A percentile compares a stretch with the other conserved stretches of the same genome.
Conservation (phyloP, 345 rosid genomes). For the Pistacia vera region DNA sequence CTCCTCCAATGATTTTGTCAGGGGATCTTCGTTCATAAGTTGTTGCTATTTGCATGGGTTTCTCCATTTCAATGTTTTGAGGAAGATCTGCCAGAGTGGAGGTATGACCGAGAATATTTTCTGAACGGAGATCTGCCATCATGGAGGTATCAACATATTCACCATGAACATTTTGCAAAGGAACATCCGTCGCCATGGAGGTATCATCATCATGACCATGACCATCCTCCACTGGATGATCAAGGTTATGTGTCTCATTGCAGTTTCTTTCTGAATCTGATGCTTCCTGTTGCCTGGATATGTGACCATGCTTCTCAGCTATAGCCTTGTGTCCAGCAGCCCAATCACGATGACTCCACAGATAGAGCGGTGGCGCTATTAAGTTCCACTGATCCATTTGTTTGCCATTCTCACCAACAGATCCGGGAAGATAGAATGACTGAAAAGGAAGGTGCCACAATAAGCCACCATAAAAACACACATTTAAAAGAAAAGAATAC, state of each 20-base stretch:
- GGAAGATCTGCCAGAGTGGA: slow-evolving; percentile 20
- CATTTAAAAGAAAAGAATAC: background rate
- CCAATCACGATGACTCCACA: slow-evolving; percentile 87
- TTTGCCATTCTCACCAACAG: slow-evolving; percentile 65
- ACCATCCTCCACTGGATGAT: slow-evolving; percentile 26
- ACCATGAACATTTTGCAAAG: slow-evolving; percentile 20
- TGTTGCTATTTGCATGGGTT: slow-evolving; percentile 4
- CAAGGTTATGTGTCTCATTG: slow-evolving; percentile 22
- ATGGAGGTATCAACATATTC: slow-evolving; percentile 18
- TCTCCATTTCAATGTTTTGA: slow-evolving; percentile 28
- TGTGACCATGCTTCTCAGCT: slow-evolving; percentile 63
- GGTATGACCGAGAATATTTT: slow-evolving; percentile 17
- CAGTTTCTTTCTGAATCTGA: slow-evolving; percentile 16
- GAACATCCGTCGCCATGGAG: slow-evolving; percentile 20
- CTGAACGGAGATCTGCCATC: slow-evolving; percentile 21
- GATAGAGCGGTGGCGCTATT: slow-evolving; percentile 70
- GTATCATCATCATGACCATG: slow-evolving; percentile 13
- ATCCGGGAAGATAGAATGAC: slow-evolving; percentile 96
- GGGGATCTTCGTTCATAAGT: slow-evolving; percentile 19
- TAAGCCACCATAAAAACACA: slow-evolving; percentile 15
- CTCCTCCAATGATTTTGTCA: slow-evolving; percentile 19
- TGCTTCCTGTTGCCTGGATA: slow-evolving; percentile 28
- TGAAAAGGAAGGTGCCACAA: slow-evolving; percentile 31
- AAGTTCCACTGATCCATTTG: slow-evolving; percentile 79
- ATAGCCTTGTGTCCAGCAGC: slow-evolving; percentile 52